Evolutionary conservation across 805 yeast genomes (phyloP), one percentile per base, ranked within the genome.

Genomic region (Ascoidea asiatica): DNA sequence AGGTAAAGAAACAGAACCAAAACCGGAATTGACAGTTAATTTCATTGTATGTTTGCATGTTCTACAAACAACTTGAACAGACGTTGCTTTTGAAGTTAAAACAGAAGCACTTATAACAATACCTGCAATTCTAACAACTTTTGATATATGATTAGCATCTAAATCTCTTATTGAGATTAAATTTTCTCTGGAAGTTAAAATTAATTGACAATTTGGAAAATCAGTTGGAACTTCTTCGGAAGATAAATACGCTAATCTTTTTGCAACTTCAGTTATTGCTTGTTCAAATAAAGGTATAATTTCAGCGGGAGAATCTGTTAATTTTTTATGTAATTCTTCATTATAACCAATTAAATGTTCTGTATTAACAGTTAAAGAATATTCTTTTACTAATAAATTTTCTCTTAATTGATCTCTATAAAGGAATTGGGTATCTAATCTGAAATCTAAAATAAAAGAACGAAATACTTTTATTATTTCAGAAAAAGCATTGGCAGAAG

Each of bases 351-450:
- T 82, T 46, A 92, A 65, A 57, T 92, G 95, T 44, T 82, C 95
- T 41, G 85, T 71, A 51, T 84, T 78, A 8, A 92, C 94, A 2
- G 75, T 73, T 43, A 92, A 62, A 38, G 71, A 73, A 62, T 77
- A 89, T 54, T 80, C 77, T 45, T 80, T 80, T 50, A 86, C 80
- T 43, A 90, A 67, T 41, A 94, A 66, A 61, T 89, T 87, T 55
- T 87, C 95, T 53, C 96, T 71, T 45, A 92, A 69, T 59, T 89
- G 95, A 55, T 89, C 96, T 69, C 95, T 72, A 67, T 90, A 90
- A 37, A 88, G 69, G 60, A 84, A 92, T 58, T 78, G 81, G 46
- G 85, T 75, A 56, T 84, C 82, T 48, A 86, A 72, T 62, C 95
- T 75, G 62, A 87, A 92, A 59, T 88, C 95, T 44, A 87, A 66